Percentiles rank a stretch among this genome's conserved stretches.
Evolutionary conservation across 441 rosid species (phyloP).

Genomic region (Isatis lusitanica): DNA sequence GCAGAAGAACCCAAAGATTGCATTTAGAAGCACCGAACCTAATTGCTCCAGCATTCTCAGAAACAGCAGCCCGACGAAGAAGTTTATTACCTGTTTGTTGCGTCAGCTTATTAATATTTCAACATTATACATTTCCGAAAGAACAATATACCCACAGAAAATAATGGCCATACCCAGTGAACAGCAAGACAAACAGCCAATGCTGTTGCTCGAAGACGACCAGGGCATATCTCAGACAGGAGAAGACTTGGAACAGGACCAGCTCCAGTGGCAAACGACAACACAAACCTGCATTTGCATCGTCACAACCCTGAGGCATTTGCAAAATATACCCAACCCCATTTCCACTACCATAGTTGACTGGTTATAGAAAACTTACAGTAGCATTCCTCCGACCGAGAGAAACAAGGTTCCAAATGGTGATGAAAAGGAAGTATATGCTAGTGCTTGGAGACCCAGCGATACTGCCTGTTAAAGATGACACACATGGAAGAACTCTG

Average conservation of each 20-base stretch:
- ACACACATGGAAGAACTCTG: slow-evolving; percentile 9
- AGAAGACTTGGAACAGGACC: slow-evolving; percentile 78
- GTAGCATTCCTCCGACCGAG: slow-evolving; percentile 71
- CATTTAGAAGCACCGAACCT: slow-evolving; percentile 55
- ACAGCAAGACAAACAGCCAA: slow-evolving; percentile 70
- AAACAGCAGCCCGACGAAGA: slow-evolving; percentile 68
- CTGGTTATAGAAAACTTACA: slow-evolving; percentile 47
- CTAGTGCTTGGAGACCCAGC: slow-evolving; percentile 56
- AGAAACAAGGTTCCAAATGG: slow-evolving; percentile 53
- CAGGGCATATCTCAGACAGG: slow-evolving; percentile 71
- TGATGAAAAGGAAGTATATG: slow-evolving; percentile 50
- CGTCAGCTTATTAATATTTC: not conserved
- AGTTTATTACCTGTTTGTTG: slow-evolving; percentile 63
- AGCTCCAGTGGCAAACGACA: slow-evolving; percentile 62
- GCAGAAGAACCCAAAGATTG: slow-evolving; percentile 60
- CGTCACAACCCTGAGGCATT: slow-evolving; percentile 9
- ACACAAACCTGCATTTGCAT: slow-evolving; percentile 57
- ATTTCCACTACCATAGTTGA: slow-evolving; percentile 8
- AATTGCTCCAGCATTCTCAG: slow-evolving; percentile 64
- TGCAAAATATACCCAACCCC: not conserved
- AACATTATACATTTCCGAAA: slow-evolving; percentile 1
- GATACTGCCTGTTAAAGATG: slow-evolving; percentile 47
- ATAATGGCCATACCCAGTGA: slow-evolving; percentile 64
- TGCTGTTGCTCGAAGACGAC: slow-evolving; percentile 69
- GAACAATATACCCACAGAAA: slow-evolving; percentile 4